Base-by-base conservation (phyloP, 345 rosid species). In the Brassica rapa region DNA sequence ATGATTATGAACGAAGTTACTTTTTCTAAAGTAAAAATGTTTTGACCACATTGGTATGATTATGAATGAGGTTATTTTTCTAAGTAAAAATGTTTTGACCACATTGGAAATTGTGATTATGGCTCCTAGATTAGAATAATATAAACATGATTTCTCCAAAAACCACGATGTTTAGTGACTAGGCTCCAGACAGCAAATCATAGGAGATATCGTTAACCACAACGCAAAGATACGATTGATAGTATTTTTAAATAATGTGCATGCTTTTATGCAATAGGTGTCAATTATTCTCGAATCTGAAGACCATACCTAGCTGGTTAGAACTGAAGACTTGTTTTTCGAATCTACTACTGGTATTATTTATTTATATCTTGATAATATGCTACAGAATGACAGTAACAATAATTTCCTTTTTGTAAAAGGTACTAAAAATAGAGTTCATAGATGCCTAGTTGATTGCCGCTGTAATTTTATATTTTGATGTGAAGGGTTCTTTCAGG, bases 141-240 rank as follows among this genome's bases (percentile, higher is more conserved):
- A 68, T 61, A 74, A 68, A 68, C 10, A 62, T 25, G 39, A 53
- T 63, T n/a, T 70, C 11, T 64, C 80, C 76, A 70, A 80, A 62
- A 80, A 75, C 70, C 76, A 70, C 76, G 75, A 76, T 80, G 70
- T 56, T 75, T 75, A 75, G 29, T 56, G 75, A 65, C 55, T 41
- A 39, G 56, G 65, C 49, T 74, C 83, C 79, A 74, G 71, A 80
- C 79, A 80, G 30, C 75, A 80, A 74, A 80, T 80, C 83, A 74
- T 69, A 37, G 16, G 68, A 60, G 65, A 30, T 80, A 69, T 74
- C 63, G 79, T 80, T 62, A 80, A 62, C 27, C 4, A 71, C 46
- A 70, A 62, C 62, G 73, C 70, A 60, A 74, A 55, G 68, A 70
- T 70, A 70, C 32, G 72, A 70, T 56, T 75, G 8, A 9, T 68